A percentile compares a stretch with the other conserved stretches of the same genome.
phyloP scores from a whole-genome alignment of 108 stramenopile genomes.

The Nitzschia sp. region DNA sequence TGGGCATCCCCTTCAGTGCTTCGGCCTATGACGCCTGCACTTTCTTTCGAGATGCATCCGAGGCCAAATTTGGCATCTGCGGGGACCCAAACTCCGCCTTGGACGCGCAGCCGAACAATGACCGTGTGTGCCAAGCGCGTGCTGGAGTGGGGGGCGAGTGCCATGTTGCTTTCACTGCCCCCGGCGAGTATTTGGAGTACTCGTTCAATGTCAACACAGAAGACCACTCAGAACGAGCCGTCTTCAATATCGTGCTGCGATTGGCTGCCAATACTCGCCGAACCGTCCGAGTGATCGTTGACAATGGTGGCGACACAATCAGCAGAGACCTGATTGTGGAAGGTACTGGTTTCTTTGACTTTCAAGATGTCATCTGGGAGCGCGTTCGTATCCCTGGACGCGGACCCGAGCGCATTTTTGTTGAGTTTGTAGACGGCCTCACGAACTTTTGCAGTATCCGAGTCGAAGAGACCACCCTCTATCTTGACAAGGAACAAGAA shows the following conservation, averaged over 20 bases:
- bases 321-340: neutral
- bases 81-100: neutral
- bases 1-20: neutral
- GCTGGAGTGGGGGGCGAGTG: slow-evolving; percentile 6
- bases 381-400: neutral
- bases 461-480: neutral
- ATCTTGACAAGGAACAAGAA: neutral
- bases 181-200: slow-evolving; percentile 3
- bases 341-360: slow-evolving; percentile 1
- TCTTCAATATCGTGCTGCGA: slow-evolving; percentile 3
- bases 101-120: neutral
- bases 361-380: slow-evolving; percentile 6
- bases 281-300: slow-evolving; percentile 1
- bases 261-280: neutral
- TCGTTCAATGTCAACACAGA: neutral
- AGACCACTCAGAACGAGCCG: neutral
- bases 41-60: slow-evolving; percentile 3
- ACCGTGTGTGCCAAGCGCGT: neutral
- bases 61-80: neutral
- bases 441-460: slow-evolving; percentile 7
- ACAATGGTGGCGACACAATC: neutral
- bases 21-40: neutral
- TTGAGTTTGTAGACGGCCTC: neutral
- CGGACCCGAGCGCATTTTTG: neutral
- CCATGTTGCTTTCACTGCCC: neutral